A percentile compares a stretch with the other conserved stretches of the same genome.
These are phyloP conservation scores for Lachnellula hyalina DNA, from an alignment of 2,329 filamentous ascomycete species.

Conservation along the genomic window DNA sequence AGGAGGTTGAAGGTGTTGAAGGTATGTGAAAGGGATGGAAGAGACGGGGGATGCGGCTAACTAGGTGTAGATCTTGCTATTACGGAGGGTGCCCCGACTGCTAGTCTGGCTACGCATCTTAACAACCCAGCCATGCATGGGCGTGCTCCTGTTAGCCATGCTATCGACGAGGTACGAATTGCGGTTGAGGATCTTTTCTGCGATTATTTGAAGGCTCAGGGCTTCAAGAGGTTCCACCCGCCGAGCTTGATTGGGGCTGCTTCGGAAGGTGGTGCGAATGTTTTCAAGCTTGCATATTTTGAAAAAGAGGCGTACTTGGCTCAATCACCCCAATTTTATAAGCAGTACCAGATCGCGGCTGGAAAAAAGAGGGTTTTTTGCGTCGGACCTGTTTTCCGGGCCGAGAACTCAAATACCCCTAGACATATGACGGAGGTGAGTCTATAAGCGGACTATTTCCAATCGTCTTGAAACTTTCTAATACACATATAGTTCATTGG, in stretches of 20 bases:
- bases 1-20: constrained; percentile 41
- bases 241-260: constrained; percentile 86
- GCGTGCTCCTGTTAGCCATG: constrained; percentile 83
- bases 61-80: constrained; percentile 31
- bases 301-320: constrained; percentile 74
- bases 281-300: constrained; percentile 89
- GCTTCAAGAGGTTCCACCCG: constrained; percentile 81
- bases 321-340: constrained; percentile 80
- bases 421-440: constrained; percentile 73
- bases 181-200: constrained; percentile 56
- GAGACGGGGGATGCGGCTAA: constrained; percentile 15
- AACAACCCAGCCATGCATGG: constrained; percentile 93
- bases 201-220: constrained; percentile 69
- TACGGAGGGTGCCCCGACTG: constrained; percentile 58
- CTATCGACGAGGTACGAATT: constrained; percentile 54
- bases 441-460: background rate
- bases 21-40: constrained; percentile 20
- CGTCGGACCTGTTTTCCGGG: constrained; percentile 76
- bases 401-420: constrained; percentile 81
- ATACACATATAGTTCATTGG: constrained; percentile 59
- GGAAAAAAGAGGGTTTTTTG: constrained; percentile 73
- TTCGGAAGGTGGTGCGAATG: constrained; percentile 87
- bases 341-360: constrained; percentile 79
- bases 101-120: constrained; percentile 52
- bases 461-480: constrained; percentile 1